Evolutionary conservation across 208 protist genomes (phyloP), one percentile per base, ranked within the genome.

Genomic region (Acanthamoeba royreba): DNA sequence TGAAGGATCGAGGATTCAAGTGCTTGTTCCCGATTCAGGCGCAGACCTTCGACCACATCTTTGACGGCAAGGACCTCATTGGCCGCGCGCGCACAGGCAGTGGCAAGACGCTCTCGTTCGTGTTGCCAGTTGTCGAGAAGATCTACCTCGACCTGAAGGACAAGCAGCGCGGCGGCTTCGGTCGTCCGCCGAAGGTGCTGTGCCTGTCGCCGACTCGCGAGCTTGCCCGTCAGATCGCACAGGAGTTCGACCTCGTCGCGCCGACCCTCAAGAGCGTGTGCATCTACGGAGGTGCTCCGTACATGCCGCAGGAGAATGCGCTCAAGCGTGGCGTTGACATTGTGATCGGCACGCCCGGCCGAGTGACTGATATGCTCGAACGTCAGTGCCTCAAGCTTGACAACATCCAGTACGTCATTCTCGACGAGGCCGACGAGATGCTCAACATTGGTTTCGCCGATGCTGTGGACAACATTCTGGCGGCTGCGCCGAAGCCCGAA

Each of bases 141-240:
- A 31, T 85, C n/a, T 83, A 17, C 88, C 25, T 85, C 61, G n/a
- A 35, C 0, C 53, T 19, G 13, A 42, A 69, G 46, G 77, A 86
- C 13, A 8, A 87, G 42, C 58, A 40, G 4, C 61, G 28, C 25
- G 15, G 4, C 33, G 11, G 13, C 35, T 43, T 35, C 42, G 92
- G 53, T 28, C 52, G 66, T 8, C 52, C 25, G 11, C 46, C 94
- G 9, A 19, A 83, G 63, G 94, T 94, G 52, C n/a, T 98, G 1
- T 66, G 97, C 19, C 46, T 98, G 3, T 66, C 94, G 31, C 97
- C 97, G 19, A 98, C 97, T 5, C 93, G 97, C 66, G 97, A 98
- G 85, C 89, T 98, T 3, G 77, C 85, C 43, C 19, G 91, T 22
- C 97, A 98, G 88, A 95, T 96, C 46, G 92, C 79, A 35, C 45